Conservation (phyloP, 805 yeast genomes). For the Candida silvatica region DNA sequence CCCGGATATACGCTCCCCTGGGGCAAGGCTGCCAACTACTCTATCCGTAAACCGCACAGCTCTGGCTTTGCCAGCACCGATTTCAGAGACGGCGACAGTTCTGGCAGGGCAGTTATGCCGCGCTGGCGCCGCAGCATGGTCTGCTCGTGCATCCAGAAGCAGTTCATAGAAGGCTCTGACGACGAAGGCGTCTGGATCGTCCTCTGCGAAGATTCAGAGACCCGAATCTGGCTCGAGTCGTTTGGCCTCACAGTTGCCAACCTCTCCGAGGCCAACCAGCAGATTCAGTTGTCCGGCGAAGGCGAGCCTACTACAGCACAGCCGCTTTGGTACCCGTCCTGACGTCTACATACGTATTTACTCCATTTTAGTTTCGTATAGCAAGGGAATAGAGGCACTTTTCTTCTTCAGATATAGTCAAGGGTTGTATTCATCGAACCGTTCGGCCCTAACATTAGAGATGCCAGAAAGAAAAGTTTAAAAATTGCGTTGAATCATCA, state of each 20-base stretch:
- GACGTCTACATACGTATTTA: too few relatives aligned
- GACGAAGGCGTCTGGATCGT: conserved; percentile 39
- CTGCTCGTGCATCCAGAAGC: conserved; percentile 50
- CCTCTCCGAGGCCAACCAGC: conserved; percentile 44
- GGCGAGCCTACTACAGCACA: too few relatives aligned
- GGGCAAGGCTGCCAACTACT: neutral
- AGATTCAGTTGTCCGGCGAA: too few relatives aligned
- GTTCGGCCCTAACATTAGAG: conserved; percentile 77
- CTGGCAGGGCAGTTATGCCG: conserved; percentile 38
- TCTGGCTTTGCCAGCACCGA: too few relatives aligned
- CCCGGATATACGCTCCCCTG: neutral
- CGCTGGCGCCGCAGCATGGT: conserved; percentile 43
- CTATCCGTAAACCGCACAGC: too few relatives aligned
- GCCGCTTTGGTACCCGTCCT: too few relatives aligned
- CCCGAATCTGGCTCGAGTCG: conserved; percentile 45
- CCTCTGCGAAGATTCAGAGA: conserved; percentile 51
- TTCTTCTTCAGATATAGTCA: too few relatives aligned
- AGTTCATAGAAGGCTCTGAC: conserved; percentile 23
- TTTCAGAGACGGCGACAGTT: too few relatives aligned
- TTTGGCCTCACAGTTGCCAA: conserved; percentile 44
- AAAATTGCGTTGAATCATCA: conserved; percentile 1
- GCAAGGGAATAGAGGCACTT: too few relatives aligned
- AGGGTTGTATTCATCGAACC: conserved; percentile 72
- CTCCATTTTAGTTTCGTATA: too few relatives aligned
- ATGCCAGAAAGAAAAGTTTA: conserved; percentile 70